Conservation (phyloP, 139 green algal species). For the Chlamydomonas sp. region DNA sequence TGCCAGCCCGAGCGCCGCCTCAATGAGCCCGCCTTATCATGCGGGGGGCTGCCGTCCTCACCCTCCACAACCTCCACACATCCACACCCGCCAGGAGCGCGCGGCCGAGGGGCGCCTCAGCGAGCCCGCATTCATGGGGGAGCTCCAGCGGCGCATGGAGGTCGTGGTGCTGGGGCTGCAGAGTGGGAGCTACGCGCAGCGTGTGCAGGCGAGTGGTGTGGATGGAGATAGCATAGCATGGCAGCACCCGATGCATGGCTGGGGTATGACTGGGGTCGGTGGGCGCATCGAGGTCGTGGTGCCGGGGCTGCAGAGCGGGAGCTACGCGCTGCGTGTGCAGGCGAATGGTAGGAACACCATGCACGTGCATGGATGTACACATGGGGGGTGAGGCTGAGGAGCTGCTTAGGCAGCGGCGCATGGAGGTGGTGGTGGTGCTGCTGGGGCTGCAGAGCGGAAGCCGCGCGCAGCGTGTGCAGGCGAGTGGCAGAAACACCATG, state of each 20-base stretch:
- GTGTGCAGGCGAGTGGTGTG: slow-evolving; percentile 68
- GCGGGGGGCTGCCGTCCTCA: too few species aligned
- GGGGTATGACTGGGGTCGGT: slow-evolving; percentile 71
- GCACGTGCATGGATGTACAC: too few species aligned
- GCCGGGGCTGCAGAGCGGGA: slow-evolving; percentile 65
- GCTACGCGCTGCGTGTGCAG: slow-evolving; percentile 66
- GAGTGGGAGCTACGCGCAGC: slow-evolving; percentile 65
- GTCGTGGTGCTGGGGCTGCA: slow-evolving; percentile 63
- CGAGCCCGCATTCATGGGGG: slow-evolving; percentile 61
- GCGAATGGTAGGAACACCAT: too few species aligned
- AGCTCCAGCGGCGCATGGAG: slow-evolving; percentile 83
- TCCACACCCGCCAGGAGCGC: too few species aligned
- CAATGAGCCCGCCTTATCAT: too few species aligned
- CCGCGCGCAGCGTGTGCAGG: slow-evolving; percentile 68
- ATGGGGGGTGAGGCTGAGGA: too few species aligned
- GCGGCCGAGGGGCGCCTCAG: too few species aligned
- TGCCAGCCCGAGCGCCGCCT: too few species aligned
- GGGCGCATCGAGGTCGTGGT: slow-evolving; percentile 77
- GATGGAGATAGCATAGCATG: too few species aligned
- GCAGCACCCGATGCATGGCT: too few species aligned
- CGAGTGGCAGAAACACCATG: too few species aligned
- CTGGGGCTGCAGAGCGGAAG: slow-evolving; percentile 66
- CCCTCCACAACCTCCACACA: too few species aligned
- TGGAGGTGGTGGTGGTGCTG: slow-evolving; percentile 79
- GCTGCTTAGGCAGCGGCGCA: slow-evolving; percentile 69